Percentiles rank a stretch among this genome's conserved stretches.
phyloP scores from a whole-genome alignment of 176 grass and related monocot genomes.

The Cymbopogon citratus region DNA sequence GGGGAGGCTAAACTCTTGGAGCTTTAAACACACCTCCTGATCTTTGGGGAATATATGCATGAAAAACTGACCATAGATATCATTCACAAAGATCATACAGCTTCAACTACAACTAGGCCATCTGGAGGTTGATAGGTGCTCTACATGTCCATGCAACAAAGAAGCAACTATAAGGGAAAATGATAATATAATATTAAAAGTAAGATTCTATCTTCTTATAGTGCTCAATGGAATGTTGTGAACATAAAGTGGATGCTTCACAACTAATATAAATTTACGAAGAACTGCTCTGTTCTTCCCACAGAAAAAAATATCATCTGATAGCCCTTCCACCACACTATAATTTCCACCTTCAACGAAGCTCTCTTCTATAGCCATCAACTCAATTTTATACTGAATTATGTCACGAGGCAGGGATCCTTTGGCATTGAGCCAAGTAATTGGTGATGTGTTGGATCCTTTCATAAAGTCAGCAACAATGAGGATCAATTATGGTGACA shows the following conservation, averaged over 20 bases:
- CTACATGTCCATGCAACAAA: constrained; percentile 37
- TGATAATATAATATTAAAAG: constrained; percentile 51
- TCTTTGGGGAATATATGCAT: constrained; percentile 66
- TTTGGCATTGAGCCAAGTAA: constrained; percentile 79
- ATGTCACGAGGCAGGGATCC: constrained; percentile 82
- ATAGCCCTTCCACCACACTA: constrained; percentile 28
- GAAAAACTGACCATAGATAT: constrained; percentile 35
- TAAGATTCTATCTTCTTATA: constrained; percentile 67
- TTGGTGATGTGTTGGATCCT: constrained; percentile 91
- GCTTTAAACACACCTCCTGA: constrained; percentile 48
- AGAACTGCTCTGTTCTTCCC: constrained; percentile 35
- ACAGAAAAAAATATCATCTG: constrained; percentile 22
- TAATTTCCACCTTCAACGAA: constrained; percentile 23
- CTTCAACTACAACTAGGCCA: constrained; percentile 43
- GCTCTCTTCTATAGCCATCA: constrained; percentile 17
- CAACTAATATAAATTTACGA: constrained; percentile 68
- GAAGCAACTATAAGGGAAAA: constrained; percentile 46
- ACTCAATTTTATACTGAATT: constrained; percentile 6
- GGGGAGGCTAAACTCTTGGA: constrained; percentile 68
- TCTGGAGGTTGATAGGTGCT: constrained; percentile 27
- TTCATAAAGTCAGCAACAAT: constrained; percentile 67
- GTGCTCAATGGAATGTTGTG: constrained; percentile 69
- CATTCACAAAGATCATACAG: constrained; percentile 26
- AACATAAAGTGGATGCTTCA: constrained; percentile 76
- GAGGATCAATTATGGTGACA: constrained; percentile 70